phyloP scores from a whole-genome alignment of 2,329 filamentous ascomycete genomes.

The Alternaria angustiovoidea region DNA sequence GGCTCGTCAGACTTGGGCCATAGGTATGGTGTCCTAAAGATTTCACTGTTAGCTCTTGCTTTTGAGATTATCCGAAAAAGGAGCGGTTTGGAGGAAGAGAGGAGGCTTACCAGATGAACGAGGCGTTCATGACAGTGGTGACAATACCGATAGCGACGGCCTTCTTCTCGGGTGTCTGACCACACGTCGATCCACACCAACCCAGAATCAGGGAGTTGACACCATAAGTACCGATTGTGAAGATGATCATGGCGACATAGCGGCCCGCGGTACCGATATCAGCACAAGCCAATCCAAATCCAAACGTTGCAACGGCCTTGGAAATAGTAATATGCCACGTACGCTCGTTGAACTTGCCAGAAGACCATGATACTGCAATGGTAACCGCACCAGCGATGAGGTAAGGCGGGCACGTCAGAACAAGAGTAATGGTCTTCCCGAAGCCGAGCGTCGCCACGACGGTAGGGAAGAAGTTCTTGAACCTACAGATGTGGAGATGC shows the following conservation, averaged over 20 bases:
- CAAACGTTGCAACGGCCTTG: constrained; percentile 51
- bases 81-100: too few species aligned
- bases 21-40: constrained; percentile 43
- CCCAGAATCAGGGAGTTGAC: constrained; percentile 55
- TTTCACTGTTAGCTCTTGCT: constrained; percentile 6
- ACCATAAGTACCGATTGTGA: constrained; percentile 47
- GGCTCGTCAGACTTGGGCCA: constrained; percentile 45
- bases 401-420: constrained; percentile 54
- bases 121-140: constrained; percentile 54
- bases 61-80: background rate
- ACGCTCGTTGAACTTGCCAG: constrained; percentile 51
- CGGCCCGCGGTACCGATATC: constrained; percentile 49
- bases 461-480: constrained; percentile 58
- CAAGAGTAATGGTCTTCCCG: constrained; percentile 58
- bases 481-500: constrained; percentile 17
- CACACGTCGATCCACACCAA: constrained; percentile 56
- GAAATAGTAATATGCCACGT: constrained; percentile 53
- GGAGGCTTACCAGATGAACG: constrained; percentile 49
- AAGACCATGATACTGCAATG: constrained; percentile 47
- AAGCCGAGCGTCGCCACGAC: constrained; percentile 62
- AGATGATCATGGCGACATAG: constrained; percentile 44
- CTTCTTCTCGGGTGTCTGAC: constrained; percentile 58
- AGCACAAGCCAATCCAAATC: constrained; percentile 49
- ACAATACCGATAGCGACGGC: constrained; percentile 56
- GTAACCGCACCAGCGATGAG: constrained; percentile 39